phyloP scores from a whole-genome alignment of 306 rosid genomes.

The Arachis stenosperma region DNA sequence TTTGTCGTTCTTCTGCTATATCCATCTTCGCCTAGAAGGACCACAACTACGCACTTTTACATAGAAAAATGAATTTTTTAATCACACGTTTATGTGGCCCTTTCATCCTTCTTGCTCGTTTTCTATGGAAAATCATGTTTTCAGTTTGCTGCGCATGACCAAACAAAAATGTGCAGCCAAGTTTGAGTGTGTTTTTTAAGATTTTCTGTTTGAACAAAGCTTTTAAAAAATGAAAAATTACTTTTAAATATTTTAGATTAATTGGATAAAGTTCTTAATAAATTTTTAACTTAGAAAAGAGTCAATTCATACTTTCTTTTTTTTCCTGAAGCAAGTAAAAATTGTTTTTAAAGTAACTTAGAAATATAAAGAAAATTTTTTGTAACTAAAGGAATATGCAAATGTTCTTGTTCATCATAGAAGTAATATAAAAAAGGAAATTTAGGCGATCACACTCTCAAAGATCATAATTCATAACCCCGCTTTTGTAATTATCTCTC shows the following conservation, averaged over 20 bases:
- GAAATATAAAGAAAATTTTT: no score
- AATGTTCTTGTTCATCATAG: no score
- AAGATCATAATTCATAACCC: neutral
- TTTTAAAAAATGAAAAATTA: neutral
- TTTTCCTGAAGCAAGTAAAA: neutral
- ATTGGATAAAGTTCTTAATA: no score
- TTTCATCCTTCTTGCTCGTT: slow-evolving; percentile 26
- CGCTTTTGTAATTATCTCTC: neutral
- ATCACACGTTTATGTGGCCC: slow-evolving; percentile 5
- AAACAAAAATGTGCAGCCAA: slow-evolving; percentile 27
- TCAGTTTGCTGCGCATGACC: slow-evolving; percentile 37
- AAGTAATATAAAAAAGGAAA: no score
- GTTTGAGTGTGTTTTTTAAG: slow-evolving; percentile 19
- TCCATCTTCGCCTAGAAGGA: slow-evolving; percentile 31
- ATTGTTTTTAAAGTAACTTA: neutral
- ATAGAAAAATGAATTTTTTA: neutral
- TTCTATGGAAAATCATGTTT: slow-evolving; percentile 16
- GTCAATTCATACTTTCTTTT: no score
- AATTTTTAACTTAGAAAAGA: no score
- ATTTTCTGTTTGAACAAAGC: neutral
- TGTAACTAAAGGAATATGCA: neutral
- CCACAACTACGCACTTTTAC: slow-evolving; percentile 35
- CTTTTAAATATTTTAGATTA: neutral
- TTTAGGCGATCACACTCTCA: neutral
- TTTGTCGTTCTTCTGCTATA: slow-evolving; percentile 12